Evolutionary conservation across 352 stramenopile species (phyloP).

Genomic region (Phytophthora foliorum): DNA sequence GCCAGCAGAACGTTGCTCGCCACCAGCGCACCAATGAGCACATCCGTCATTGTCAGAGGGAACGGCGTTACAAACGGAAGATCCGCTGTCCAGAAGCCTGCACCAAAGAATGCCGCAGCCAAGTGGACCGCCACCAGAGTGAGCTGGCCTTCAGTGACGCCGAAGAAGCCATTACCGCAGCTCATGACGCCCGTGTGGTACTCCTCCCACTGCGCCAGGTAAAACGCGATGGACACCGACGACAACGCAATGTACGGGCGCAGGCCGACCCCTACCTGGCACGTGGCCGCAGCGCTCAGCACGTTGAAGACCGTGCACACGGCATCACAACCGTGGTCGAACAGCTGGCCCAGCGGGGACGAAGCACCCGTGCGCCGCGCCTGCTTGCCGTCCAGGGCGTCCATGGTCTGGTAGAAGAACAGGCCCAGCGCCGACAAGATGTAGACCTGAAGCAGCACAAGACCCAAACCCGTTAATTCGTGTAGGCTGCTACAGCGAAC

Average conservation of each 20-base stretch:
- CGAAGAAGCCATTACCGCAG: conserved; percentile 87
- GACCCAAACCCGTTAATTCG: background rate
- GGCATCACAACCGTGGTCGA: conserved; percentile 97
- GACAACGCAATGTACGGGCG: conserved; percentile 69
- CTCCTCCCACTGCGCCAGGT: conserved; percentile 90
- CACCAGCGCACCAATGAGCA: conserved; percentile 68
- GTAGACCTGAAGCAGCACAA: conserved; percentile 57
- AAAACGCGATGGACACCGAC: conserved; percentile 85
- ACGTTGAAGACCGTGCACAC: conserved; percentile 87
- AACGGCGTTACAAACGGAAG: conserved; percentile 38
- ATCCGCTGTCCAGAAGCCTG: conserved; percentile 61
- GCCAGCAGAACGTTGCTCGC: conserved; percentile 83
- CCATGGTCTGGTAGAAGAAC: conserved; percentile 97
- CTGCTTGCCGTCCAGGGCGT: conserved; percentile 99
- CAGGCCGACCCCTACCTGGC: conserved; percentile 58
- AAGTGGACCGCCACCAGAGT: conserved; percentile 79
- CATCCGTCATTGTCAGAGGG: conserved; percentile 53
- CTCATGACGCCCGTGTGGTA: conserved; percentile 92
- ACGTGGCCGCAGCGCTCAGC: conserved; percentile 74
- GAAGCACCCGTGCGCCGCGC: conserved; percentile 94
- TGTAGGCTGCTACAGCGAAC: background rate
- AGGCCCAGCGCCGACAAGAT: conserved; percentile 76
- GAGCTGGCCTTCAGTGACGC: conserved; percentile 88
- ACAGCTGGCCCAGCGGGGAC: conserved; percentile 97
- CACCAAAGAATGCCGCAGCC: conserved; percentile 61